A percentile compares a stretch with the other conserved stretches of the same genome.
phyloP scores from a whole-genome alignment of 345 rosid genomes.

The Acer campestre region DNA sequence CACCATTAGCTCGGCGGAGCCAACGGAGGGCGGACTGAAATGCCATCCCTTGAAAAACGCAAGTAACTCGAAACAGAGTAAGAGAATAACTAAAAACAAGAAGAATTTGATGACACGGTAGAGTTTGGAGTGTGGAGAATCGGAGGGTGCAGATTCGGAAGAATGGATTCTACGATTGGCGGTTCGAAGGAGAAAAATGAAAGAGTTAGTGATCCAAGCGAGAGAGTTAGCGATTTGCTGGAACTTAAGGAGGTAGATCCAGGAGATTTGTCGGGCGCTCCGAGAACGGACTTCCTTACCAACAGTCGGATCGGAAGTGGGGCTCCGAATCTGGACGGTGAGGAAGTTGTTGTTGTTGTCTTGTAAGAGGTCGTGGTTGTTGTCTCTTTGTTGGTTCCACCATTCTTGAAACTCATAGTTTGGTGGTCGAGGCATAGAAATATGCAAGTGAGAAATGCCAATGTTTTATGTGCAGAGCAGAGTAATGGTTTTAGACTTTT shows the following conservation, averaged over 20 bases:
- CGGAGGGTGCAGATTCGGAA: slow-evolving; percentile 29
- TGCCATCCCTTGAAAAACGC: slow-evolving; percentile 96
- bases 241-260: slow-evolving; percentile 67
- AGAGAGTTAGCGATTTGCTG: slow-evolving; percentile 62
- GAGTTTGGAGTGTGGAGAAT: slow-evolving; percentile 50
- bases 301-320: slow-evolving; percentile 37
- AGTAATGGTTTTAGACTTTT: neutral
- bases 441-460: neutral
- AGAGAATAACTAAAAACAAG: slow-evolving; percentile 51
- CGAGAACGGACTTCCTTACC: slow-evolving; percentile 62
- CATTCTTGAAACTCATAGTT: slow-evolving; percentile 75
- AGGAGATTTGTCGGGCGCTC: slow-evolving; percentile 73
- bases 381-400: slow-evolving; percentile 86
- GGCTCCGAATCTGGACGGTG: slow-evolving; percentile 57
- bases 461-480: neutral
- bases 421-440: slow-evolving; percentile 52
- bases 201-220: slow-evolving; percentile 50
- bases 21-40: slow-evolving; percentile 77
- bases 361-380: slow-evolving; percentile 31
- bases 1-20: slow-evolving; percentile 55
- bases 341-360: slow-evolving; percentile 36
- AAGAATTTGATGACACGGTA: slow-evolving; percentile 62
- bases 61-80: slow-evolving; percentile 66
- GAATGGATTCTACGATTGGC: slow-evolving; percentile 73
- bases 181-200: slow-evolving; percentile 58